Evolutionary conservation across 2,329 filamentous ascomycete genomes (phyloP), one percentile per base, ranked within the genome.

Genomic region (Fusarium lateritium): DNA sequence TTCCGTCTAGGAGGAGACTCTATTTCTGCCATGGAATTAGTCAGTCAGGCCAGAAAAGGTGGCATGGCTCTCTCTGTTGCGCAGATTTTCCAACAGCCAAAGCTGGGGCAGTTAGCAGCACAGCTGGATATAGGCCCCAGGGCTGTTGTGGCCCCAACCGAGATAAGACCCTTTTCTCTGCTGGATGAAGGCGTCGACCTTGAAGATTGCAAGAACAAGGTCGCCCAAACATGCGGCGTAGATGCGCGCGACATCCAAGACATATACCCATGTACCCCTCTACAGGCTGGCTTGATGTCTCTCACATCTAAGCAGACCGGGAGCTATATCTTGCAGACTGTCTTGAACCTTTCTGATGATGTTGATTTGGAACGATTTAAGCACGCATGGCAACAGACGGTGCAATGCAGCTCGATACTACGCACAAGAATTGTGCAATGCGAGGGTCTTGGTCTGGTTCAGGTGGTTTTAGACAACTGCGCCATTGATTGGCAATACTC

Each of bases 371-470:
- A 56, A 1, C 13, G 43, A 6, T 64, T 76, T 26, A 39, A 49
- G 1, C 11, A 15, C 1, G 69, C 73, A 6, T 72, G 69, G 74
- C 17, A 70, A 4, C 15, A 46, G 14, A 54, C 52, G 2, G 44
- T 58, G 3, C 31, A 42, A 1, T 15, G 11, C 2, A 22, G 22
- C 2, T 26, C 71, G 0, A 82, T 85, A 28, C 73, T 85, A 7
- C 79, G 84, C 10, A 84, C 83, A 0, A 79, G 83, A 34, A 82
- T 86, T 50, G 77, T 84, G 1, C 82, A 85, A 34, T 73, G 80
- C 4, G 73, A 79, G 0, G 71, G 73, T 2, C 69, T 76, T 15
- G 83, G 83, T 8, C 74, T 84, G 2, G 70, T 83, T 55, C 83
- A 85, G 62, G 81, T 83, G 0, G 79, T 85, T 17, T 64, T 84